phyloP scores from a whole-genome alignment of 1,284 basidiomycete species.

The Sporisorium reilianum region DNA sequence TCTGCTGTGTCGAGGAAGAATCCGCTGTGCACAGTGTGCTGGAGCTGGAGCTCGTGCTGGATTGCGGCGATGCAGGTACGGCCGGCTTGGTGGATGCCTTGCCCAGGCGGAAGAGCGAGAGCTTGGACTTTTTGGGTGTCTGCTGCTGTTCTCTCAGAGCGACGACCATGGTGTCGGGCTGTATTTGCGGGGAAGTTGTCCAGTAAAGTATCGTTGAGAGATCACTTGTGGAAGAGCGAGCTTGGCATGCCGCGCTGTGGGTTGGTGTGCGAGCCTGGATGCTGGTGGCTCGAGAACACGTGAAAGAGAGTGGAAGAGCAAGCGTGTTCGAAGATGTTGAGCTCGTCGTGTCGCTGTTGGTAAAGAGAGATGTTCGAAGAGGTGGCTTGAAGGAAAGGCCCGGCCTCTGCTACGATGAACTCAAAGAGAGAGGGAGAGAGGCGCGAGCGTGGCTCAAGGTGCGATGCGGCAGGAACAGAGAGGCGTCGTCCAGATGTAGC shows the following conservation, averaged over 20 bases:
- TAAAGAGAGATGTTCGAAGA: background rate
- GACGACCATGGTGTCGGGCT: conserved; percentile 31
- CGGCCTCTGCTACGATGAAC: background rate
- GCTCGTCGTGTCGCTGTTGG: background rate
- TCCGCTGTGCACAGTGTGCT: background rate
- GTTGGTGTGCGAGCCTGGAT: background rate
- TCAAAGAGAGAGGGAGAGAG: too few species aligned
- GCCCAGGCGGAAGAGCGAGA: conserved; percentile 44
- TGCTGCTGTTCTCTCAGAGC: conserved; percentile 15
- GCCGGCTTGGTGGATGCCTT: conserved; percentile 19
- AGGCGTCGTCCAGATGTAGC: background rate
- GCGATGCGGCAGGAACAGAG: too few species aligned
- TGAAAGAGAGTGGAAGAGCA: background rate
- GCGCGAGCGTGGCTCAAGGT: background rate
- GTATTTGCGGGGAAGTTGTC: background rate
- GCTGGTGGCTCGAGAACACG: background rate
- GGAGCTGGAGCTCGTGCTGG: background rate
- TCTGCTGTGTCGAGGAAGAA: background rate
- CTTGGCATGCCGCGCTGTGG: background rate
- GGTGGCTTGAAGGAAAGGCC: background rate
- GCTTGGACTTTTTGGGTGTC: conserved; percentile 43
- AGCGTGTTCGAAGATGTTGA: background rate
- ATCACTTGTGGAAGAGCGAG: background rate
- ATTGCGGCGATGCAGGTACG: background rate
- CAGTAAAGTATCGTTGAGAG: background rate